Evolutionary conservation across 2,329 filamentous ascomycete species (phyloP).

Genomic region (Penicillium sp.): DNA sequence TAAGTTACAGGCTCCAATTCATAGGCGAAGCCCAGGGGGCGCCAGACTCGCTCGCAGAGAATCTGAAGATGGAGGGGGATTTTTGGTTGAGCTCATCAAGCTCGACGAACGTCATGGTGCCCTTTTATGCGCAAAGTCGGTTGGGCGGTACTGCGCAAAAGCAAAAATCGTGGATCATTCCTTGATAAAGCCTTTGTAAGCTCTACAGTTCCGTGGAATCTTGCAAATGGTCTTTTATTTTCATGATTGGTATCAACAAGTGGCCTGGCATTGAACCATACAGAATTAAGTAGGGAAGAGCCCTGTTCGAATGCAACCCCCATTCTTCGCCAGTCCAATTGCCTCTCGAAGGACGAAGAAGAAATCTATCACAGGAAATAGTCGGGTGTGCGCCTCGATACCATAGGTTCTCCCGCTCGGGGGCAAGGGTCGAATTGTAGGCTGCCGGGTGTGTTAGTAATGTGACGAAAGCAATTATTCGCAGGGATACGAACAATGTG

Average conservation of each 20-base stretch:
- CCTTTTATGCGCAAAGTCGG: too few species aligned
- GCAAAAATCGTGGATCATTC: too few species aligned
- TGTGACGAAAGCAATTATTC: neutral
- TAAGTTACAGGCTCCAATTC: too few species aligned
- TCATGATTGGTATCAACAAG: conserved; percentile 45
- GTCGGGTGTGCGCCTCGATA: conserved; percentile 93
- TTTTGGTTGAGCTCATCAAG: too few species aligned
- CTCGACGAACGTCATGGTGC: too few species aligned
- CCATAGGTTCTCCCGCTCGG: conserved; percentile 96
- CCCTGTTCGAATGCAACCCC: conserved; percentile 29
- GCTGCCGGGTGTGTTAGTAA: conserved; percentile 54
- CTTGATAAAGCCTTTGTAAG: too few species aligned
- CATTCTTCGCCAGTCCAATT: conserved; percentile 29
- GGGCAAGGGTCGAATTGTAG: conserved; percentile 99
- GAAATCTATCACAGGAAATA: conserved; percentile 80
- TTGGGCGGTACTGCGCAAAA: too few species aligned
- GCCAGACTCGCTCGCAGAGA: too few species aligned
- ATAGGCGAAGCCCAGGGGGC: too few species aligned
- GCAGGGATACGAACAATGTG: conserved; percentile 77
- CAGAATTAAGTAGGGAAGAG: conserved; percentile 34
- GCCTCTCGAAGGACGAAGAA: conserved; percentile 30
- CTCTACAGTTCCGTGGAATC: conserved; percentile 1
- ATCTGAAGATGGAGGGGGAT: too few species aligned
- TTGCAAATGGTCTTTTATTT: conserved; percentile 40
- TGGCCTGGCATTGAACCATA: conserved; percentile 36